These are phyloP conservation scores for Plasmodium cynomolgi DNA, from an alignment of 169 alveolate species.

Conservation along the genomic window DNA sequence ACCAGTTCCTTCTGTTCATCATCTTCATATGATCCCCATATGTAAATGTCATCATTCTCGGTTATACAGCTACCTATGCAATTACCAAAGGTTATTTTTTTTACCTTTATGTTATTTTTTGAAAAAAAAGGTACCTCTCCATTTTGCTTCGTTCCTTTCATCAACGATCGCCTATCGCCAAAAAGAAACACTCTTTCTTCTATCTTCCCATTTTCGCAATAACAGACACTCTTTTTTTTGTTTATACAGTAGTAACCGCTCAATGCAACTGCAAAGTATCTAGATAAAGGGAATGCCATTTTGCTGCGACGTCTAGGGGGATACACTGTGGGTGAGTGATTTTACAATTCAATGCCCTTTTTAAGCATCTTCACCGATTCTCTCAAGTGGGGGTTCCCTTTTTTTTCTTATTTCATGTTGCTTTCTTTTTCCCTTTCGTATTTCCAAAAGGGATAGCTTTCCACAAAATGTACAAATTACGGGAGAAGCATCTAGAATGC, in stretches of 20 bases:
- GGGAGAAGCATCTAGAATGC: not conserved
- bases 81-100: conserved; percentile 71
- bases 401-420: not conserved
- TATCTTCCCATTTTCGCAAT: conserved; percentile 26
- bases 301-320: not conserved
- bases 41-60: conserved; percentile 61
- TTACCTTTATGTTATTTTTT: conserved; percentile 53
- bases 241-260: conserved; percentile 21
- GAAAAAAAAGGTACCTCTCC: conserved; percentile 62
- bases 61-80: conserved; percentile 69
- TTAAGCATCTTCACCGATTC: not conserved
- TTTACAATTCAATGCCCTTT: not conserved
- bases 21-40: conserved; percentile 71
- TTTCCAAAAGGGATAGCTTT: not conserved
- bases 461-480: not conserved
- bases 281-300: conserved; percentile 14
- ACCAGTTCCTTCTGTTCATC: conserved; percentile 23
- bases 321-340: not conserved
- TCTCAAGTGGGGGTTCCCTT: not conserved
- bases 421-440: not conserved
- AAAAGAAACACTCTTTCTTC: conserved; percentile 59
- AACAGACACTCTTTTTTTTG: conserved; percentile 5
- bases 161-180: conserved; percentile 67
- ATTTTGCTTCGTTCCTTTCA: conserved; percentile 45
- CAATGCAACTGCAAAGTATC: conserved; percentile 11